Base-by-base conservation (phyloP, 129 eudicot genomes). In the Pseudognaphalium luteoalbum region DNA sequence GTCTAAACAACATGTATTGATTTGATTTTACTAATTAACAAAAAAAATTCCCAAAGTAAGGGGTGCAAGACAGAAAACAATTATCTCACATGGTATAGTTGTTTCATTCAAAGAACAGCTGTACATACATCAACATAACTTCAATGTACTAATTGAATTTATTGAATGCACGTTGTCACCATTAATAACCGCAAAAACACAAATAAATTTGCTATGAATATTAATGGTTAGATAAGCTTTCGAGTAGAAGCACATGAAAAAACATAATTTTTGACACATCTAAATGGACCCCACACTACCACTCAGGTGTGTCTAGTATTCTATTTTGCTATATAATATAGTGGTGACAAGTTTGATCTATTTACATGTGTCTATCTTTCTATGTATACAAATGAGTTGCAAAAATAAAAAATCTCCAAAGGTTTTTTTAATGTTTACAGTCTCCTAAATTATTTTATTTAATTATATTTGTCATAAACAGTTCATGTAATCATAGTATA, bases 21-120 rank as follows among this genome's bases (percentile, higher is more conserved):
- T 47, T 47, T 47, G 17, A 47, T n/a, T 47, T 47, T 6, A 14
- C 54, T 47, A 14, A 14, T 47, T 42, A 12, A 12, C n/a, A 14
- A 47, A 47, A 47, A 12, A 3, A 47, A 32, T 0, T 47, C 54
- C 17, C 5, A 47, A 47, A 14, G 54, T 35, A 50, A 52, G 25
- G 66, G 61, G 62, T 66, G 32, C 69, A 65, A 72, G 78, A 72
- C 73, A 80, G 20, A 73, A 72, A 66, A 73, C 62, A 28, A 52
- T 64, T 37, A 73, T 65, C 60, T 54, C 83, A 80, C 83, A 80
- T 80, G 78, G 78, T 54, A 66, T 63, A 54, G 66, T 71, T 73
- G 73, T 64, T 62, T 37, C 68, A 64, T 47, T 63, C 66, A 61
- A 61, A 61, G 32, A 61, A 61, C 66, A 61, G 66, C 54, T 47